These are phyloP conservation scores for Furcasterigmium sp. DNA, from an alignment of 2,329 filamentous ascomycete species.

Conservation along the genomic window DNA sequence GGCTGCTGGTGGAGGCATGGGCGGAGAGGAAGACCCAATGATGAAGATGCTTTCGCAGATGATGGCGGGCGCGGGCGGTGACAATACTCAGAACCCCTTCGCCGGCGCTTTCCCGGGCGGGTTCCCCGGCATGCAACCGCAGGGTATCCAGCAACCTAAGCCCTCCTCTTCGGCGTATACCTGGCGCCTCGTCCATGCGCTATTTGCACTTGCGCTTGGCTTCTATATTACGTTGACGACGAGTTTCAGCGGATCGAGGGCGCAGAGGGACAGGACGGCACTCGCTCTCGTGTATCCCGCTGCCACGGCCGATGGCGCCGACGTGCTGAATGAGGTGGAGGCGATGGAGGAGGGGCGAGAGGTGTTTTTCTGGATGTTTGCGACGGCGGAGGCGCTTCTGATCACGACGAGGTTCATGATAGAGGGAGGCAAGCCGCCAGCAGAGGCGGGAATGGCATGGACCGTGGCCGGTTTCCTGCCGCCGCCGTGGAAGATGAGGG, in stretches of 20 bases:
- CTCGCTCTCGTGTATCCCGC: constrained; percentile 25
- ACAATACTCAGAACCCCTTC: background rate
- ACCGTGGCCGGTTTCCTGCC: constrained; percentile 62
- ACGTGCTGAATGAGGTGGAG: constrained; percentile 17
- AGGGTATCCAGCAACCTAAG: constrained; percentile 24
- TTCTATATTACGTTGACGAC: constrained; percentile 65
- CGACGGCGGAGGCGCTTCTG: constrained; percentile 68
- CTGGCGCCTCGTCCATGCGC: constrained; percentile 69
- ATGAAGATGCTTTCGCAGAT: constrained; percentile 19
- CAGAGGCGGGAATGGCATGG: constrained; percentile 59
- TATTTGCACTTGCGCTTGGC: constrained; percentile 65
- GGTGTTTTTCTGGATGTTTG: constrained; percentile 75
- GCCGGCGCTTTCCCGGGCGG: background rate
- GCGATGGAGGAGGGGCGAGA: constrained; percentile 30
- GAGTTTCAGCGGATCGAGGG: constrained; percentile 62
- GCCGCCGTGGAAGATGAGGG: constrained; percentile 54
- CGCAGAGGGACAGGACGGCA: constrained; percentile 45
- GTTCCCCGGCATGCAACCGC: constrained; percentile 6
- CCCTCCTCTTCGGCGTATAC: constrained; percentile 35
- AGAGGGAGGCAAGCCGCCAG: constrained; percentile 47
- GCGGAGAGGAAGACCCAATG: constrained; percentile 55
- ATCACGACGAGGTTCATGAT: constrained; percentile 67
- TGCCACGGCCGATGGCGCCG: constrained; percentile 16
- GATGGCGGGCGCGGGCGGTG: constrained; percentile 27
- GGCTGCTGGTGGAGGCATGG: constrained; percentile 11